These are phyloP conservation scores for Vaccinium corymbosum DNA, from an alignment of 148 eudicot species.

Conservation along the genomic window DNA sequence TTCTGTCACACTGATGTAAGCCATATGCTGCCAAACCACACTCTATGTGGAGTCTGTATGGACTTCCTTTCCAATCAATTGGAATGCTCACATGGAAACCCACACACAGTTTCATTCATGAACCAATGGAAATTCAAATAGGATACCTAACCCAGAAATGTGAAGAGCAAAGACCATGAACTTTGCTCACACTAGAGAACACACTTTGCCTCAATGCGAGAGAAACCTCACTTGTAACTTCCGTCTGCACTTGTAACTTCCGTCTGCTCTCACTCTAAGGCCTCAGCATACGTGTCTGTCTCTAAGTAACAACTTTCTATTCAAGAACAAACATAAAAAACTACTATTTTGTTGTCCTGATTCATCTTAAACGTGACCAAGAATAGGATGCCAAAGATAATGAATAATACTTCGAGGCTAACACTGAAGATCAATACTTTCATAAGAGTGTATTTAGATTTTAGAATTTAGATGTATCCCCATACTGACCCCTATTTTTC, in stretches of 20 bases:
- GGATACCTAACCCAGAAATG: background rate
- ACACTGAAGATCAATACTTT: background rate
- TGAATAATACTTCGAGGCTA: background rate
- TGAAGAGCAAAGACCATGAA: background rate
- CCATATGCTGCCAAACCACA: background rate
- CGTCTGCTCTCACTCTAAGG: background rate
- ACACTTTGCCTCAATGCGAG: background rate
- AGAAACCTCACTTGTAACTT: background rate
- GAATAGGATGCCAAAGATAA: background rate
- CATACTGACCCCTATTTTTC: background rate
- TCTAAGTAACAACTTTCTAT: background rate
- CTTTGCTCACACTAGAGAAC: background rate
- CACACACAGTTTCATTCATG: background rate
- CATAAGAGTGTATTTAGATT: background rate
- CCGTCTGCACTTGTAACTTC: background rate
- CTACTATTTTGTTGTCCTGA: background rate
- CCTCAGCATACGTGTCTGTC: background rate
- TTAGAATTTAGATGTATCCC: background rate
- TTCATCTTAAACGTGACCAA: background rate
- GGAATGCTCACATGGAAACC: background rate
- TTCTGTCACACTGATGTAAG: background rate
- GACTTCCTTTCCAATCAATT: background rate
- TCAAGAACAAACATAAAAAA: background rate
- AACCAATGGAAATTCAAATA: background rate
- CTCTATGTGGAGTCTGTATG: background rate